Conservation (phyloP, 2,329 filamentous ascomycete species). For the Orbilia ellipsospora region DNA sequence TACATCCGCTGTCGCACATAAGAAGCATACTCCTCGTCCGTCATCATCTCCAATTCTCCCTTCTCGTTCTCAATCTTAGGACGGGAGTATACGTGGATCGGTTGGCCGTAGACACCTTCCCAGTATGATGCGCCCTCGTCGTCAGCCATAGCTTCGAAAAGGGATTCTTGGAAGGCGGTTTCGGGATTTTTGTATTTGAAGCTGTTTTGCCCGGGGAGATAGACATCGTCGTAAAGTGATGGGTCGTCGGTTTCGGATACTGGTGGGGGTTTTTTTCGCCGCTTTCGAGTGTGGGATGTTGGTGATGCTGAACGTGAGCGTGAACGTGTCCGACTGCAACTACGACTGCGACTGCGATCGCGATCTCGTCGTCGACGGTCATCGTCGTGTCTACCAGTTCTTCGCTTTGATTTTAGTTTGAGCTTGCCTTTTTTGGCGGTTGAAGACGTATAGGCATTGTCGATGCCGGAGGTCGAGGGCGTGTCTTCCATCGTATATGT, state of each 20-base stretch:
- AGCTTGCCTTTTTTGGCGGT: constrained; percentile 51
- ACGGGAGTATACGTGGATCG: constrained; percentile 81
- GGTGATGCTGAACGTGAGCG: constrained; percentile 57
- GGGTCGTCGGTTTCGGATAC: constrained; percentile 60
- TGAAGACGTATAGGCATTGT: constrained; percentile 43
- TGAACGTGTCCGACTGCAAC: constrained; percentile 34
- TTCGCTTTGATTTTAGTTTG: constrained; percentile 43
- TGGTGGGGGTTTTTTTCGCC: constrained; percentile 55
- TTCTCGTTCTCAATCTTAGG: constrained; percentile 64
- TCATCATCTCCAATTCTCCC: constrained; percentile 82
- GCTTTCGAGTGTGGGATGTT: constrained; percentile 60
- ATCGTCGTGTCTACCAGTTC: constrained; percentile 26
- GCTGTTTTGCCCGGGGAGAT: constrained; percentile 62
- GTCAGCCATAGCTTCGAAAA: constrained; percentile 96
- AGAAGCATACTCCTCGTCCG: constrained; percentile 88
- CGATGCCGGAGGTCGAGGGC: constrained; percentile 17
- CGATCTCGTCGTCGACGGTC: constrained; percentile 8
- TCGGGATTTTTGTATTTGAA: constrained; percentile 70
- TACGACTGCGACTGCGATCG: constrained; percentile 34
- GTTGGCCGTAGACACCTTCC: constrained; percentile 96
- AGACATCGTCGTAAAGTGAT: constrained; percentile 62
- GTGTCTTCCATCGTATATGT: constrained; percentile 24
- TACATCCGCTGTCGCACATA: constrained; percentile 92
- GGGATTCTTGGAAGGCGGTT: constrained; percentile 85
- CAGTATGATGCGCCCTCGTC: constrained; percentile 96